Base-by-base conservation (phyloP, 208 protist genomes). In the Tritrichomonas foetus region DNA sequence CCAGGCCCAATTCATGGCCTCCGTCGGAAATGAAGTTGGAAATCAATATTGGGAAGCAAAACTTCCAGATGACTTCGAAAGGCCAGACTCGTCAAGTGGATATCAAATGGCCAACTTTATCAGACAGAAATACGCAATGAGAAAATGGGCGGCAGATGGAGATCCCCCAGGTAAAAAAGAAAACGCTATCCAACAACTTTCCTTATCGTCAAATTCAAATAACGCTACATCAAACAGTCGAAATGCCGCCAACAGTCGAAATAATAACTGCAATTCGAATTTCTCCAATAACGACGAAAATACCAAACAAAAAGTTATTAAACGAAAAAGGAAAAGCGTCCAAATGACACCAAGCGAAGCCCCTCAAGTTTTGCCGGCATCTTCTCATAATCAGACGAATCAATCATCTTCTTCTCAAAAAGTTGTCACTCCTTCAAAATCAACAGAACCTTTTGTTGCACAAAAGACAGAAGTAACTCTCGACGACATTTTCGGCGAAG, bases 1-100 rank as follows among this genome's bases (percentile, higher is more conserved):
- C 39, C 94, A 95, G 25, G 66, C 95, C 33, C 39, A 50, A n/a
- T 53, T 95, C 3, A 93, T 95, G 94, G 33, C 33, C 39, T 57
- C 93, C 25, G 94, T 93, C 20, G 89, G 94, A 49, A 93, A 94
- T 89, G 41, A 89, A 57, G 41, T 89, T 57, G 78, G 47, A 22
- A 89, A 89, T 36, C 16, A 53, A 89, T 89, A 55, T 89, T 89
- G 78, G 78, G 78, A 89, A 39, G 27, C 39, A 55, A 89, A 89
- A 5, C 47, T 89, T n/a, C 78, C 78, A 39, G 25, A 3, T 20
- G 78, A 89, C n/a, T 89, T 89, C 30, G 27, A 57, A 33, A 3
- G 78, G 5, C 78, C 78, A 39, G 47, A 53, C 14, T 20, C 41
- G 39, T n/a, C 41, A 9, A 89, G 57, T 16, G 53, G 53, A 61